Conservation (phyloP, 768 basidiomycete species). For the Kockovaella imperatae region DNA sequence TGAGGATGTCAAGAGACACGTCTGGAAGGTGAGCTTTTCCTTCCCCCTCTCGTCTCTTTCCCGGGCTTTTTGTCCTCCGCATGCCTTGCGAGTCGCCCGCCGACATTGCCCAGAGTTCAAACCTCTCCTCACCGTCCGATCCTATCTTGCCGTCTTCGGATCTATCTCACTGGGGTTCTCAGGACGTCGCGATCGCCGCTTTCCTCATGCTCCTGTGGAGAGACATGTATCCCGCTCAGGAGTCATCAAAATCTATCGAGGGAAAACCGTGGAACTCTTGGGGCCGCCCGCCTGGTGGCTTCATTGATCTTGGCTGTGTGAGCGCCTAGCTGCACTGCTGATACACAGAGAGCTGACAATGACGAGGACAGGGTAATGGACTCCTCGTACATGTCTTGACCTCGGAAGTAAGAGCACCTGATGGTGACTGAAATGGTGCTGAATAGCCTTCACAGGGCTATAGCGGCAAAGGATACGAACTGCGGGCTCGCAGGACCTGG, state of each 20-base stretch:
- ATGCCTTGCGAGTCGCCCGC: background rate
- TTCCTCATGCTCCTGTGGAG: slow-evolving; percentile 91
- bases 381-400: slow-evolving; percentile 79
- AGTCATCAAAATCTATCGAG: slow-evolving; percentile 19
- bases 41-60: background rate
- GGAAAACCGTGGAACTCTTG: slow-evolving; percentile 59
- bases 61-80: background rate
- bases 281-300: slow-evolving; percentile 75
- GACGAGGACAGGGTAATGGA: slow-evolving; percentile 67
- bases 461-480: slow-evolving; percentile 70
- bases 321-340: slow-evolving; percentile 3
- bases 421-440: background rate
- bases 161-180: slow-evolving; percentile 26
- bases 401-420: slow-evolving; percentile 55
- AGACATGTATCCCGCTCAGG: slow-evolving; percentile 50
- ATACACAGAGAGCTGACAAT: background rate
- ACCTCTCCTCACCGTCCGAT: slow-evolving; percentile 15
- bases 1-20: slow-evolving; percentile 43
- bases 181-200: slow-evolving; percentile 93
- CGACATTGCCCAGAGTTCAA: background rate
- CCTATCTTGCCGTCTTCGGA: slow-evolving; percentile 13
- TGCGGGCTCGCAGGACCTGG: slow-evolving; percentile 82
- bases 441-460: slow-evolving; percentile 53
- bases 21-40: slow-evolving; percentile 36
- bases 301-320: slow-evolving; percentile 75